Conservation (phyloP, 108 stramenopile genomes). For the Ochromonas danica region DNA sequence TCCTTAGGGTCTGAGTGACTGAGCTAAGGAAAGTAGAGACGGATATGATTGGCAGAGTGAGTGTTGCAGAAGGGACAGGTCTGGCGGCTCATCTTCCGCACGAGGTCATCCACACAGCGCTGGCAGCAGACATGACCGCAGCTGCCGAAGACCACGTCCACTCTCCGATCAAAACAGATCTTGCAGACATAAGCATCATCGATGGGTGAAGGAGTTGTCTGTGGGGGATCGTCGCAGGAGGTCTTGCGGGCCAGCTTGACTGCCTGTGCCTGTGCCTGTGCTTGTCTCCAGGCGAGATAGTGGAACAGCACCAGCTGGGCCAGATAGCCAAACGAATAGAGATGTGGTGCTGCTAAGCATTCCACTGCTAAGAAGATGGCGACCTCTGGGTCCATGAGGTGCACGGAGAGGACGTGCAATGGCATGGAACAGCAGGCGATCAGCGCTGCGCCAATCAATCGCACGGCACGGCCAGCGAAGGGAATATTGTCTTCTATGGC, state of each 20-base stretch:
- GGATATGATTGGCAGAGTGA: neutral
- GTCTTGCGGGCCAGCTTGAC: neutral
- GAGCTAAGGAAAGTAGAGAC: neutral
- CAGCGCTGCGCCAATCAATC: neutral
- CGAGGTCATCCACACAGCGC: neutral
- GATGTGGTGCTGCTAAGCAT: neutral
- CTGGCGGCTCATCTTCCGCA: neutral
- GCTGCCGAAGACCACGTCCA: neutral
- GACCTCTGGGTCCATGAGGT: neutral
- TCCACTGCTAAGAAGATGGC: neutral
- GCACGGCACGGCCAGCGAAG: neutral
- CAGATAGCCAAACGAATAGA: neutral
- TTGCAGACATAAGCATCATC: neutral
- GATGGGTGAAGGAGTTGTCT: neutral
- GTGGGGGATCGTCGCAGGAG: neutral
- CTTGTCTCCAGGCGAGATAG: too few relatives aligned
- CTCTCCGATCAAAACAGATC: neutral
- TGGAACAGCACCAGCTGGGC: neutral
- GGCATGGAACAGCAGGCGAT: neutral
- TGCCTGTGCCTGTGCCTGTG: too few relatives aligned
- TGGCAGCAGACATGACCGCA: conserved; percentile 1
- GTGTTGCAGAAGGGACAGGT: neutral
- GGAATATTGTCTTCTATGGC: neutral
- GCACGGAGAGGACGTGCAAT: neutral
- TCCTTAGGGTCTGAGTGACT: too few relatives aligned